These are phyloP conservation scores for Solanum hybrid DNA, from an alignment of 305 asterid species.

Conservation along the genomic window DNA sequence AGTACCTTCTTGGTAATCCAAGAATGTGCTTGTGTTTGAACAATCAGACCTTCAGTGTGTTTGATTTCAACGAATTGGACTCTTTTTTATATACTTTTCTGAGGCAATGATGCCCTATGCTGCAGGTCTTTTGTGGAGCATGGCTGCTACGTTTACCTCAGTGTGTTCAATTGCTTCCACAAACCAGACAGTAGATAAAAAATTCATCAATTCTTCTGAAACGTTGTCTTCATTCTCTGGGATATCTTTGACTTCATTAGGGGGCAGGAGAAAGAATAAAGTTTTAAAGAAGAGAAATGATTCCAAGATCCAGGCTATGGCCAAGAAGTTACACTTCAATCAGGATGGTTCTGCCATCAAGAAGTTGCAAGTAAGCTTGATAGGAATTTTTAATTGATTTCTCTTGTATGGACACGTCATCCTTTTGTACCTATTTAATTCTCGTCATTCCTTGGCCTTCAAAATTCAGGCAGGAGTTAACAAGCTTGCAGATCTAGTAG, in stretches of 20 bases:
- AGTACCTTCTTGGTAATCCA: not conserved
- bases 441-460: not conserved
- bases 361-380: constrained; percentile 37
- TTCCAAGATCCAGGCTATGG: constrained; percentile 39
- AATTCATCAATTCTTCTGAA: constrained; percentile 18
- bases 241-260: constrained; percentile 22
- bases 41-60: not conserved
- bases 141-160: constrained; percentile 37
- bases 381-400: not conserved
- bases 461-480: constrained; percentile 40
- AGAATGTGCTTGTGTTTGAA: not conserved
- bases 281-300: constrained; percentile 20
- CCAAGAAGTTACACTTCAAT: constrained; percentile 46
- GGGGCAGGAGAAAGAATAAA: constrained; percentile 21
- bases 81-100: not conserved
- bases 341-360: constrained; percentile 48
- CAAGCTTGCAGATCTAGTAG: constrained; percentile 60
- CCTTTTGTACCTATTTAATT: not conserved
- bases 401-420: not conserved
- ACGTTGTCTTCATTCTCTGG: constrained; percentile 30
- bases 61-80: not conserved
- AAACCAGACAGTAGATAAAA: constrained; percentile 20
- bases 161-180: constrained; percentile 30
- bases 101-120: not conserved
- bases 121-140: constrained; percentile 12